Evolutionary conservation across 345 rosid genomes (phyloP), one percentile per base, ranked within the genome.

Genomic region (Pseudoturritis turrita): DNA sequence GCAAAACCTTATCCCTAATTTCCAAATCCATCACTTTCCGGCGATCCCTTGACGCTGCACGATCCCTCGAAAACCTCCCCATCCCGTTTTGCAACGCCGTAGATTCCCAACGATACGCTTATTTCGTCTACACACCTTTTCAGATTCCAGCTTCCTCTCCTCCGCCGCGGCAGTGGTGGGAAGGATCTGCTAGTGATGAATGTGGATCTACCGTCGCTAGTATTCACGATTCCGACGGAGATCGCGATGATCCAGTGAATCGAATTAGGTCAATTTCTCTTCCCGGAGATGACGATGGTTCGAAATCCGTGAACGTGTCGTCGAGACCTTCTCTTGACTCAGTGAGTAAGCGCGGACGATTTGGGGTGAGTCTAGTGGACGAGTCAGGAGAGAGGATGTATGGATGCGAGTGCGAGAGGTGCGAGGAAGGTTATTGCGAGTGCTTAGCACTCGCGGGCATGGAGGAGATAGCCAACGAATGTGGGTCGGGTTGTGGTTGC

Each of bases 11-110:
- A 22, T 41, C 41, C 68, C 70, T 17, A 19, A 9, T 73, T 54
- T 74, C 89, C 60, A 78, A 69, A 61, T 61, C 84, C 63, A 23
- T 87, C 76, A 75, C 84, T 44, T 49, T 51, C 65, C 78, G 18
- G 19, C 93, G 96, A 33, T 82, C 88, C 35, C 78, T 78, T 19
- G 88, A 95, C 80, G 96, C 92, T 26, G 51, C 96, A 37, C 79
- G 89, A 22, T 86, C 83, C 55, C 57, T 83, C 8, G 99, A 91
- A 79, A 75, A 10, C 73, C 33, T 70, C 47, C 80, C 87, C 1
- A 29, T 89, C 62, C 87, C 91, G 18, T 91, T 91, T 68, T 59
- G 14, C 76, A 83, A 84, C 77, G 6, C 80, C 7, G 21, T 70
- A 35, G 87, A 85, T 60, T 64, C 71, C 14, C 75, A 49, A 31